Base-by-base conservation (phyloP, 305 asterid genomes). In the Fraxinus angustifolia region DNA sequence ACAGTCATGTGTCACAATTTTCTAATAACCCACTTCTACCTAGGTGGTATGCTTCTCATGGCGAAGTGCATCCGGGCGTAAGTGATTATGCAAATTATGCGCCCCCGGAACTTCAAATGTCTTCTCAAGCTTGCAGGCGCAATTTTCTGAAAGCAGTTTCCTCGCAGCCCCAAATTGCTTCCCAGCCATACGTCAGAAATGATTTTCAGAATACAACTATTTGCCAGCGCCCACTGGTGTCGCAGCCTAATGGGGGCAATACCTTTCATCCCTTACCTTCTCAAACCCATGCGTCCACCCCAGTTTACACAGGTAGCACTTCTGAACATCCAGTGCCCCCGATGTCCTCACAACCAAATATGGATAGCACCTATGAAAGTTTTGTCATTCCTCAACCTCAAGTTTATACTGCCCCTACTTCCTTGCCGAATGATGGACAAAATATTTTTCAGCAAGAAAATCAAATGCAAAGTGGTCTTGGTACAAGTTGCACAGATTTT, bases 331-430 rank as follows among this genome's bases (percentile, higher is more conserved):
- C 82, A 45, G 34, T 73, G 81, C 21, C 83, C 75, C 21, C 74
- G 42, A 35, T 70, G 74, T 74, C 87, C 81, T 80, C 92, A 28
- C 62, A 45, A 50, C 68, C 84, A 12, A 70, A 60, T 73, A 76
- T 73, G 53, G 81, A 58, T 56, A 79, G 56, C 78, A 70, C 70
- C 77, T 79, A 78, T 50, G 87, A 78, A 76, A 79, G 72, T 71
- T 87, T 81, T 53, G 14, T 23, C 73, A 53, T 86, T 62, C 78
- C 85, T 84, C 92, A 84, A 56, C 76, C 82, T 72, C 89, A 87
- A 71, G 73, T 60, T 73, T 83, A 78, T 73, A 11, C 30, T 72
- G 71, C 80, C 76, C 79, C 86, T 75, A 36, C 80, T 73, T 53
- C 87, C 8, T 40, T 71, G 34, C 26, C 75, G 48, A 42, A 65